phyloP scores from a whole-genome alignment of 2,329 filamentous ascomycete genomes.

The Verticillium longisporum region DNA sequence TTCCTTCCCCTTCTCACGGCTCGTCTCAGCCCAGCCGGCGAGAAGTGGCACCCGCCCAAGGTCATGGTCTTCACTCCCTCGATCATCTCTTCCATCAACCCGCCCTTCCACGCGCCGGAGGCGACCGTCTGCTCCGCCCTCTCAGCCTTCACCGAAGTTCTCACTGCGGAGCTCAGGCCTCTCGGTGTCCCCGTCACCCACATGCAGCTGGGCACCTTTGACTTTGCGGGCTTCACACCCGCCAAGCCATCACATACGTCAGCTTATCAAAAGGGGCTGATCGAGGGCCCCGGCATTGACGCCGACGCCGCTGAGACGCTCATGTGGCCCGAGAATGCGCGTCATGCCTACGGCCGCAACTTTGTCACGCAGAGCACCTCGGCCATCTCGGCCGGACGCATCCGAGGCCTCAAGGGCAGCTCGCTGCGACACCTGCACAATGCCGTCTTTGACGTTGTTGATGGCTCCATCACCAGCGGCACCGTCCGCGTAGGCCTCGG shows the following conservation, averaged over 20 bases:
- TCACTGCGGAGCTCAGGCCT: constrained; percentile 71
- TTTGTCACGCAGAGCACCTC: constrained; percentile 49
- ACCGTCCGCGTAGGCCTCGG: constrained; percentile 79
- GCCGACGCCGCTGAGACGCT: constrained; percentile 46
- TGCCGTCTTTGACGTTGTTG: constrained; percentile 83
- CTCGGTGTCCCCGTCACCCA: constrained; percentile 76
- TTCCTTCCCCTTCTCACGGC: constrained; percentile 75
- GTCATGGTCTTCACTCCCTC: constrained; percentile 73
- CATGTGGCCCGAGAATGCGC: constrained; percentile 56
- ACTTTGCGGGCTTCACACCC: constrained; percentile 63
- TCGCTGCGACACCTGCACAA: constrained; percentile 75
- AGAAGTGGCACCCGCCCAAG: constrained; percentile 51
- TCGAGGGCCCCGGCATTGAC: constrained; percentile 34
- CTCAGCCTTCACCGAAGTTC: constrained; percentile 75
- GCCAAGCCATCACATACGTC: constrained; percentile 29
- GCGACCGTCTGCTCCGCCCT: constrained; percentile 79
- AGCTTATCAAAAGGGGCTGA: constrained; percentile 24
- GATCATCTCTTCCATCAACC: constrained; percentile 72
- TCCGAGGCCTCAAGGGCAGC: constrained; percentile 59
- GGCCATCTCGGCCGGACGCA: constrained; percentile 48
- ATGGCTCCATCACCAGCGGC: constrained; percentile 51
- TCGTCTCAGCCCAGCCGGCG: constrained; percentile 45
- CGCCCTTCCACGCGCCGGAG: constrained; percentile 79
- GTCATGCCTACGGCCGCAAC: constrained; percentile 56
- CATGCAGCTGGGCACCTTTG: constrained; percentile 86